Base-by-base conservation (phyloP, 2,329 filamentous ascomycete species). In the Claviceps paspali region DNA sequence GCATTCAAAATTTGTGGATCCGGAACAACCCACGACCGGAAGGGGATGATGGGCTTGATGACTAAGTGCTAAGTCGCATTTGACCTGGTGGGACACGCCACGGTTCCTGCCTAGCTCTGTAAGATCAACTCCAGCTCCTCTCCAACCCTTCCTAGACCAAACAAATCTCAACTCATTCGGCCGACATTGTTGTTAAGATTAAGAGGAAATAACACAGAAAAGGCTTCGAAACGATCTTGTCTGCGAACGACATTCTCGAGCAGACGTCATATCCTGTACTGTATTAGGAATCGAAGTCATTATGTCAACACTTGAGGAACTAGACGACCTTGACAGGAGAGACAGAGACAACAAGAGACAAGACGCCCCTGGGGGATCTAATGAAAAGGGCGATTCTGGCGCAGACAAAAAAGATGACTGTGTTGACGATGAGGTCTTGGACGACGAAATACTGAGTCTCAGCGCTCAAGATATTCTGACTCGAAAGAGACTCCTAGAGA, bases 401-500 rank as follows among this genome's bases (percentile, higher is more conserved):
- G 81, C 71, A 34, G 88, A 95, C 87, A 78, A 88, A 59, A 87
- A 95, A 57, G 79, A 76, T 9, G 78, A 80, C 45, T 62, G 67
- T 22, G 72, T 76, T 46, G 79, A 83, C 50, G 83, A 88, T 34
- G 80, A 92, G 48, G 72, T 87, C 38, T 72, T 98, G 46, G 88
- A 96, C 60, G 79, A 88, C 39, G 91, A 98, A 65, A 88, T 98
- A 52, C 74, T 96, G 43, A 80, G 76, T 58, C 79, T 92, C 50
- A 88, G 81, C 68, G 96, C 91, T 66, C 78, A 85, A 66, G 91
- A 98, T 65, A 92, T 98, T 53, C 70, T 84, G 52, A 93, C 86
- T 52, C 76, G 91, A 60, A 82, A 79, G 67, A 79, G 87, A 54
- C 72, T 98, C 55, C 70, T 98, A 47, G 91, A 98, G 63, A 98